phyloP scores from a whole-genome alignment of 177 flowering plant genomes.

The Tripterygium wilfordii region DNA sequence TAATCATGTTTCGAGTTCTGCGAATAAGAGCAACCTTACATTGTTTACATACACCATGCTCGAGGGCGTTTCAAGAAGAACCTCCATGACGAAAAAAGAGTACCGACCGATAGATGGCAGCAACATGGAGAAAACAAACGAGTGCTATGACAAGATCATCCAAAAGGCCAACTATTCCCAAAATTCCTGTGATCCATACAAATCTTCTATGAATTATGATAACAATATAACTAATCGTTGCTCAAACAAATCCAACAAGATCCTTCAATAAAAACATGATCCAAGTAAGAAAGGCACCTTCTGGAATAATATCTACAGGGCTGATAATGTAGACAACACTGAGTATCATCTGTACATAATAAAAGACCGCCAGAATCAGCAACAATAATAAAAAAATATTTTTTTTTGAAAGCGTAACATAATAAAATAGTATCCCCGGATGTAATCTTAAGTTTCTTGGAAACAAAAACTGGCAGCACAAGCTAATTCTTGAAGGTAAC shows the following conservation, averaged over 20 bases:
- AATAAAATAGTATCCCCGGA: not conserved
- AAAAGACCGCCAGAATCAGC: not conserved
- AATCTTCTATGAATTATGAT: not conserved
- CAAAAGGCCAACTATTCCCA: constrained; percentile 69
- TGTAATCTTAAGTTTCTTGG: too few relatives aligned
- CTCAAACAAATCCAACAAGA: not conserved
- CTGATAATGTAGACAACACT: constrained; percentile 65
- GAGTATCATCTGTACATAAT: constrained; percentile 49
- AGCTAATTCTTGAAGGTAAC: too few relatives aligned
- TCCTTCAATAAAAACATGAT: not conserved
- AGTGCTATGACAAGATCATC: constrained; percentile 73
- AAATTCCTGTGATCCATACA: constrained; percentile 31
- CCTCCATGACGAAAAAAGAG: constrained; percentile 81
- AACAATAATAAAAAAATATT: not conserved
- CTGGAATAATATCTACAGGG: constrained; percentile 89
- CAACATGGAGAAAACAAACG: constrained; percentile 69
- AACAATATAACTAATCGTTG: not conserved
- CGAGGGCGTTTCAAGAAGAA: constrained; percentile 5
- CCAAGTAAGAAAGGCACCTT: constrained; percentile 43
- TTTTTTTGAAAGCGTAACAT: too few relatives aligned
- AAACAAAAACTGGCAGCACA: too few relatives aligned
- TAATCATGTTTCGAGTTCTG: too few relatives aligned
- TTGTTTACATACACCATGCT: not conserved
- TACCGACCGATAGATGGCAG: constrained; percentile 76
- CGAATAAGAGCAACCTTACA: too few relatives aligned